Conservation (phyloP, 768 basidiomycete genomes). For the Suillus alpinus region DNA sequence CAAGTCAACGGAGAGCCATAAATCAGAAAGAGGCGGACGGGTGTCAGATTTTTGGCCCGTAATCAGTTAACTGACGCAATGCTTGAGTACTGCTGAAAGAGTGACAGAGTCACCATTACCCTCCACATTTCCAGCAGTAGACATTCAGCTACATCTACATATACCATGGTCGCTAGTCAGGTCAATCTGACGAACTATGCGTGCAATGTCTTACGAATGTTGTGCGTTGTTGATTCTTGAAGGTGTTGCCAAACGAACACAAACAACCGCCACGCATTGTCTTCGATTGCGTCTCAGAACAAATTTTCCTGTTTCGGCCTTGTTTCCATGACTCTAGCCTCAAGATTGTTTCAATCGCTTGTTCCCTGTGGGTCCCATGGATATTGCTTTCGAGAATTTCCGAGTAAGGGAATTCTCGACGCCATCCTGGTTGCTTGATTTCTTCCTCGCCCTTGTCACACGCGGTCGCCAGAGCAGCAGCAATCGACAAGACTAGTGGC, state of each 20-base stretch:
- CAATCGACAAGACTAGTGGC: background rate
- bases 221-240: conserved; percentile 21
- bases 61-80: background rate
- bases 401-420: conserved; percentile 7
- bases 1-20: background rate
- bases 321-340: conserved; percentile 3
- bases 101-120: background rate
- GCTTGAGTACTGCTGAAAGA: background rate
- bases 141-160: background rate
- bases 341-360: conserved; percentile 1
- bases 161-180: background rate
- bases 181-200: background rate
- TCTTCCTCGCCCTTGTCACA: conserved; percentile 2
- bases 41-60: background rate
- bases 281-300: conserved; percentile 1
- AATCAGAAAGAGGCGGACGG: background rate
- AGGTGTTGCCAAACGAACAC: conserved; percentile 8
- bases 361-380: background rate
- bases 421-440: conserved; percentile 4
- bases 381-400: background rate
- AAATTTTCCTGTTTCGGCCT: conserved; percentile 5
- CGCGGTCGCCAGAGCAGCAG: conserved; percentile 5
- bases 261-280: conserved; percentile 18
- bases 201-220: background rate
- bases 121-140: background rate